These are phyloP conservation scores for Chlorencoelia australis DNA, from an alignment of 2,329 filamentous ascomycete species.

Conservation along the genomic window DNA sequence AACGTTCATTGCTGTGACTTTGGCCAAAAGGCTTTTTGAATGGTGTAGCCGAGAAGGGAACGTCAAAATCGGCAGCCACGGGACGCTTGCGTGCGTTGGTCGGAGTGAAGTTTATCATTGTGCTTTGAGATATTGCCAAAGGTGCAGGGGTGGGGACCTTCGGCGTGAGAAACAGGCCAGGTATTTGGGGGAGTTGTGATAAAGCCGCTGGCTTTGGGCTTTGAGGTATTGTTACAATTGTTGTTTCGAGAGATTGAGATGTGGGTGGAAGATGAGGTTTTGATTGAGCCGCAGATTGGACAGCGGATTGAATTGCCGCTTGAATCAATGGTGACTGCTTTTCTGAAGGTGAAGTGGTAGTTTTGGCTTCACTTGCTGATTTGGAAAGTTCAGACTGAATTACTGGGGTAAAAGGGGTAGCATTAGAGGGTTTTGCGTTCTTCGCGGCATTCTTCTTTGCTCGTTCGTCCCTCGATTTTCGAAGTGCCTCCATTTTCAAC, in stretches of 20 bases:
- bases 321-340: neutral
- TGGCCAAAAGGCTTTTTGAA: slow-evolving; percentile 52
- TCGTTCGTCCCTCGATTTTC: slow-evolving; percentile 42
- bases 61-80: slow-evolving; percentile 61
- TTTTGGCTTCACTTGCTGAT: neutral
- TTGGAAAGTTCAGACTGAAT: slow-evolving; percentile 5
- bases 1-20: slow-evolving; percentile 45
- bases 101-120: neutral
- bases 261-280: slow-evolving; percentile 2
- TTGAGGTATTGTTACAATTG: slow-evolving; percentile 2
- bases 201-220: neutral
- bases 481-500: slow-evolving; percentile 68
- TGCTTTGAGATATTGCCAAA: slow-evolving; percentile 2
- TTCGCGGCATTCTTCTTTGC: slow-evolving; percentile 30
- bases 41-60: slow-evolving; percentile 32
- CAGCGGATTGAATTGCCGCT: neutral
- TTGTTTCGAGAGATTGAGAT: neutral
- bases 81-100: slow-evolving; percentile 41
- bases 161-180: slow-evolving; percentile 24
- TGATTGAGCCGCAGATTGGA: neutral
- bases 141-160: slow-evolving; percentile 7
- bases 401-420: neutral
- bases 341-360: neutral
- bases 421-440: slow-evolving; percentile 7
- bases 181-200: slow-evolving; percentile 10